Conservation (phyloP, 306 rosid species). For the Rosa chinensis region DNA sequence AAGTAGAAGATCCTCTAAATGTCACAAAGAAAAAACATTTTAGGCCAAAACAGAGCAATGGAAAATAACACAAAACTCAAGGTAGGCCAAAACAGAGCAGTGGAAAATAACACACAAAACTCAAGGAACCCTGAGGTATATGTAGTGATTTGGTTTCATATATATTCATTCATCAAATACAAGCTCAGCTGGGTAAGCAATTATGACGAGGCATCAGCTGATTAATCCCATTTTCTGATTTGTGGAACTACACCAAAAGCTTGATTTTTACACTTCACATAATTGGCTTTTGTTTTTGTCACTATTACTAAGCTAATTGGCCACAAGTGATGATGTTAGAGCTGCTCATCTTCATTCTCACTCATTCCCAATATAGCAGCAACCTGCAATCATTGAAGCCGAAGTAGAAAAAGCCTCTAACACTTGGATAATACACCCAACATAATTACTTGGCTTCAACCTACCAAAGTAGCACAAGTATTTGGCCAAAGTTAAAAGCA, state of each 20-base stretch:
- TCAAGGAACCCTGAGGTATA: not conserved
- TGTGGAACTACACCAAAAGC: not conserved
- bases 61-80: not conserved
- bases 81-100: not conserved
- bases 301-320: not conserved
- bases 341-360: not conserved
- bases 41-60: not conserved
- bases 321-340: not conserved
- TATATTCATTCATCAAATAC: not conserved
- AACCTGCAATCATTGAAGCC: conserved; percentile 1
- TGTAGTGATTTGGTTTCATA: not conserved
- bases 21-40: not conserved
- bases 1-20: no score
- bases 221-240: not conserved
- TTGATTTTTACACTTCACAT: not conserved
- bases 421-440: not conserved
- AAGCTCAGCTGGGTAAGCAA: not conserved
- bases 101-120: not conserved
- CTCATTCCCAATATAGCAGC: not conserved
- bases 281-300: not conserved
- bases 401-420: not conserved
- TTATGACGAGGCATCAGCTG: not conserved
- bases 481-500: not conserved
- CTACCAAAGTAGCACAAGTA: not conserved
- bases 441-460: not conserved